These are phyloP conservation scores for Panicum miliaceum DNA, from an alignment of 176 grass and related monocot genomes.

Conservation along the genomic window DNA sequence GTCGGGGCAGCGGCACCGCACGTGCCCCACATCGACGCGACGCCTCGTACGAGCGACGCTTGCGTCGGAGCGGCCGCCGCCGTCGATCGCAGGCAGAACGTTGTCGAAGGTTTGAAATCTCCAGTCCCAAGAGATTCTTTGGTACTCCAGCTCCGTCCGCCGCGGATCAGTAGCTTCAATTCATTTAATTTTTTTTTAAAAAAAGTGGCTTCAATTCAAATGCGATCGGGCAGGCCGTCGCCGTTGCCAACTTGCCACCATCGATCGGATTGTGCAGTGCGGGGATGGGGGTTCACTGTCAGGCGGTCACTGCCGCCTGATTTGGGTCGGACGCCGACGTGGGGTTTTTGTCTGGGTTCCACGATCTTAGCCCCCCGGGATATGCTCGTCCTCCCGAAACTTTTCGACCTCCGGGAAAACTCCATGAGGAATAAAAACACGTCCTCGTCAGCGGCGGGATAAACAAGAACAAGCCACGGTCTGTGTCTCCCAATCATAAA, in stretches of 20 bases:
- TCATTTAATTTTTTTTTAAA: no score
- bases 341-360: background rate
- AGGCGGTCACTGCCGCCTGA: background rate
- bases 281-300: background rate
- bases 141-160: no score
- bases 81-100: no score
- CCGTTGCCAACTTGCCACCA: background rate
- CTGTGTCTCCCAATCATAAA: background rate
- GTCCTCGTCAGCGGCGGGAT: background rate
- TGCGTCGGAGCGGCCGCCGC: background rate
- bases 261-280: background rate
- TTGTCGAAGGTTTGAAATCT: no score
- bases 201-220: background rate
- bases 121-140: no score
- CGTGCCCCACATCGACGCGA: conserved; percentile 8
- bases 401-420: background rate
- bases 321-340: background rate
- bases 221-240: background rate
- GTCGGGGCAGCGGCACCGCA: background rate
- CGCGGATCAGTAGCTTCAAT: no score
- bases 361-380: background rate
- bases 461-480: background rate
- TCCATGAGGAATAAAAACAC: background rate
- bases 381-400: background rate
- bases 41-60: background rate